Percentiles rank a stretch among this genome's conserved stretches.
Conservation (phyloP, 2,329 filamentous ascomycete genomes). For the Eutypa lata region DNA sequence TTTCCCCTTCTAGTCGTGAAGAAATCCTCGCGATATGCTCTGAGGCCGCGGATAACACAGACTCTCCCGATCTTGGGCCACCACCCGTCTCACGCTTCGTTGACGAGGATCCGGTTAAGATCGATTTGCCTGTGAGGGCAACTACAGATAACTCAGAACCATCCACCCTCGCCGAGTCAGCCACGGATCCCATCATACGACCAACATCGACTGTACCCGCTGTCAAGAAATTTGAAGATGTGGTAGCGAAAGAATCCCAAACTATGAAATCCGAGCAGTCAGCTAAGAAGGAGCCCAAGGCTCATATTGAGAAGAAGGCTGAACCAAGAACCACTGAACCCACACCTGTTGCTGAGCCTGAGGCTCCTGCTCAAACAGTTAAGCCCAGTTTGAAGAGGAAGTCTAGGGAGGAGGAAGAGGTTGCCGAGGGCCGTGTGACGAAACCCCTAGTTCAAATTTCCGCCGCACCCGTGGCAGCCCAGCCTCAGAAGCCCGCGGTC, state of each 20-base stretch:
- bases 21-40: conserved; percentile 60
- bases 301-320: not conserved
- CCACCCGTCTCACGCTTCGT: conserved; percentile 58
- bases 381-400: conserved; percentile 59
- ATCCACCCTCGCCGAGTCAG: conserved; percentile 9
- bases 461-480: conserved; percentile 26
- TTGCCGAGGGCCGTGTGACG: conserved; percentile 32
- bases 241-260: not conserved
- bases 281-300: conserved; percentile 4
- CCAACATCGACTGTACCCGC: conserved; percentile 1
- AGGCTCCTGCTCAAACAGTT: conserved; percentile 18
- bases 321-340: not conserved
- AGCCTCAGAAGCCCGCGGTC: conserved; percentile 22
- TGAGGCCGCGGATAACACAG: conserved; percentile 45
- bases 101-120: conserved; percentile 53
- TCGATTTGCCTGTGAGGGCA: conserved; percentile 42
- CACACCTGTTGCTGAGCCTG: conserved; percentile 8
- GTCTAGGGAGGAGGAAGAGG: conserved; percentile 52
- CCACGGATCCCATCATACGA: conserved; percentile 4
- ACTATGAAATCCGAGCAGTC: conserved; percentile 1
- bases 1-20: conserved; percentile 42
- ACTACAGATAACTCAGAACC: conserved; percentile 8
- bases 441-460: conserved; percentile 28
- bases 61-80: conserved; percentile 68
- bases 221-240: conserved; percentile 10